phyloP scores from a whole-genome alignment of 306 rosid genomes.

The Lathyrus sativus region DNA sequence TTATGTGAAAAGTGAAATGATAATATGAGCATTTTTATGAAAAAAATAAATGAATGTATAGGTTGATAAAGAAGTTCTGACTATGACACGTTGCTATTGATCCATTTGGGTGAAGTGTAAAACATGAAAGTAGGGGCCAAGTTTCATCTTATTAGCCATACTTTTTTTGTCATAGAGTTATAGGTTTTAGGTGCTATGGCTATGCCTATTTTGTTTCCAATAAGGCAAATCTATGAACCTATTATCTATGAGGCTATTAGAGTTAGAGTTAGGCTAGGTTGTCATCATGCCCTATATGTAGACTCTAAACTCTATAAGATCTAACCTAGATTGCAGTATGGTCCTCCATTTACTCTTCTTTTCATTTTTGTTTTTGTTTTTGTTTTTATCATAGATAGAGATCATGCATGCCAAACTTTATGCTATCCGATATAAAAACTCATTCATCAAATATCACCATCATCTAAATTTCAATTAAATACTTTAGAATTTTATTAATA shows the following conservation, averaged over 20 bases:
- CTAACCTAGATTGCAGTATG: slow-evolving; percentile 6
- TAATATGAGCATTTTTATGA: no score
- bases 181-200: slow-evolving; percentile 28
- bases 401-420: background rate
- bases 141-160: background rate
- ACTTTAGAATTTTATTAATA: no score
- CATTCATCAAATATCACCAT: no score
- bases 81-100: background rate
- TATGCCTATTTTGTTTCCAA: slow-evolving; percentile 26
- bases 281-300: slow-evolving; percentile 39
- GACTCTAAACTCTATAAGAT: slow-evolving; percentile 8
- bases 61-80: no score
- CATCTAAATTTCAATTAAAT: no score
- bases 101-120: background rate
- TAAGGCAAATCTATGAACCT: slow-evolving; percentile 34
- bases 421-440: no score
- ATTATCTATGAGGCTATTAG: slow-evolving; percentile 34
- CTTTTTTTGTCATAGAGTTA: background rate
- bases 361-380: background rate
- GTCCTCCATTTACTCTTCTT: slow-evolving; percentile 2
- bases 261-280: slow-evolving; percentile 44
- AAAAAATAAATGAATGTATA: no score
- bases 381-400: background rate
- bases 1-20: no score
- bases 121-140: slow-evolving; percentile 27